These are phyloP conservation scores for Karstenula rhodostoma DNA, from an alignment of 2,329 filamentous ascomycete genomes.

Conservation along the genomic window DNA sequence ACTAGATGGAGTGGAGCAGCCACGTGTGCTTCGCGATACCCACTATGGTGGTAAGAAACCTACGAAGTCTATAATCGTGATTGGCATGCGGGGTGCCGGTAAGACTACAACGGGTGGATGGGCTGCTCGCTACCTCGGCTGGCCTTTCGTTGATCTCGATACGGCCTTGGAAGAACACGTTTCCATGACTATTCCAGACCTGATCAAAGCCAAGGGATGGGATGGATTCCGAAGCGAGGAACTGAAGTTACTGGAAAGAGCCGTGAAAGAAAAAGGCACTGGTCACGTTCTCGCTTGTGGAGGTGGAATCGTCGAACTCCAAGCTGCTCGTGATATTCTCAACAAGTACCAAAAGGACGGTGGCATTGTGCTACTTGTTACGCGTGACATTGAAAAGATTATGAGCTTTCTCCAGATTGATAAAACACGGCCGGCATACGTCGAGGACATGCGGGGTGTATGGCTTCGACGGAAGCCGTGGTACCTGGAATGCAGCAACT, in stretches of 20 bases:
- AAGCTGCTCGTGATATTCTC: conserved; percentile 79
- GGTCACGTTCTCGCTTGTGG: conserved; percentile 92
- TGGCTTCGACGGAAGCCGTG: conserved; percentile 89
- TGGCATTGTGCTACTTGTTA: conserved; percentile 85
- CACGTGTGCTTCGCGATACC: conserved; percentile 45
- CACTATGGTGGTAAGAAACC: conserved; percentile 44
- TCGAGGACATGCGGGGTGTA: conserved; percentile 89
- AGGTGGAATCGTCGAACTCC: conserved; percentile 88
- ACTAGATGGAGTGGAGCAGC: conserved; percentile 76
- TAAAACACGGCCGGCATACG: conserved; percentile 89
- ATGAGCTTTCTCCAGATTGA: conserved; percentile 89
- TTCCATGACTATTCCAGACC: conserved; percentile 82
- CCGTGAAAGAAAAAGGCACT: conserved; percentile 76
- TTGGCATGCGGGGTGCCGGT: conserved; percentile 96
- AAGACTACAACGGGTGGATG: conserved; percentile 94
- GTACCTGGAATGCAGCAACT: conserved; percentile 93
- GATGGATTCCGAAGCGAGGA: conserved; percentile 86
- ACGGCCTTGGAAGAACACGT: conserved; percentile 79
- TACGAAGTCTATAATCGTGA: conserved; percentile 83
- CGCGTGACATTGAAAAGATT: conserved; percentile 85
- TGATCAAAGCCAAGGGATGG: conserved; percentile 84
- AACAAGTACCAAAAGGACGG: conserved; percentile 75
- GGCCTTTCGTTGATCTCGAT: conserved; percentile 87
- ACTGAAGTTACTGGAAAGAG: conserved; percentile 73
- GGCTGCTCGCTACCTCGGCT: conserved; percentile 77